Conservation (phyloP, 2,329 filamentous ascomycete genomes). For the Arachnopeziza araneosa region DNA sequence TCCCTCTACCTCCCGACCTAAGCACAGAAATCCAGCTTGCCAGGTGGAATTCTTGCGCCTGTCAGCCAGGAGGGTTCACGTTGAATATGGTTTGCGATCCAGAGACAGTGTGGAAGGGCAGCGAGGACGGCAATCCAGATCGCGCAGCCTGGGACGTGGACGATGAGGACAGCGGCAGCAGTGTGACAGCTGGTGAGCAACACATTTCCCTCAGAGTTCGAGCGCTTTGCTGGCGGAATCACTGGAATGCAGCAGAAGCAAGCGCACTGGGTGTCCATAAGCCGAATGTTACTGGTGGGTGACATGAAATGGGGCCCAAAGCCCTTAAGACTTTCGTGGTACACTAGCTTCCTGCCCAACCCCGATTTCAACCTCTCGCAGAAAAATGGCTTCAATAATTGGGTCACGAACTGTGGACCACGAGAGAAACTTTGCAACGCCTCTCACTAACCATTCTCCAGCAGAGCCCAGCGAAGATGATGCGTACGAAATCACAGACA, state of each 20-base stretch:
- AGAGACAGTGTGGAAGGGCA: background rate
- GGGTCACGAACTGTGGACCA: constrained; percentile 11
- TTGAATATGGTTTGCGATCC: background rate
- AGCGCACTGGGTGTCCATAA: background rate
- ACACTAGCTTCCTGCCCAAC: background rate
- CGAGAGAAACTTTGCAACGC: constrained; percentile 3
- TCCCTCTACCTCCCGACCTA: background rate
- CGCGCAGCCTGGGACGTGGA: background rate
- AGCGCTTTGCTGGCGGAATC: background rate
- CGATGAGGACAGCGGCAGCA: background rate
- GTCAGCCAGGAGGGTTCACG: background rate
- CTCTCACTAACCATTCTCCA: constrained; percentile 18
- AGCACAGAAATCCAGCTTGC: background rate
- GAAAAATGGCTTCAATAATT: constrained; percentile 23
- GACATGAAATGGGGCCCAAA: background rate
- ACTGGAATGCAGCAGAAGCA: background rate
- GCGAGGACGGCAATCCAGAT: background rate
- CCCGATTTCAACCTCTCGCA: background rate
- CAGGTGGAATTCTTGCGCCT: background rate
- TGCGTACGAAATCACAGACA: constrained; percentile 13
- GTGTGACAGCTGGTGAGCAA: background rate
- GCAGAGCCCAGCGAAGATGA: constrained; percentile 23
- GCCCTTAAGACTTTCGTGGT: background rate
- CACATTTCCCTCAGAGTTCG: background rate
- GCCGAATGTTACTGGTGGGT: background rate